Evolutionary conservation across 805 yeast species (phyloP).

Genomic region (Clavispora phyllophila): DNA sequence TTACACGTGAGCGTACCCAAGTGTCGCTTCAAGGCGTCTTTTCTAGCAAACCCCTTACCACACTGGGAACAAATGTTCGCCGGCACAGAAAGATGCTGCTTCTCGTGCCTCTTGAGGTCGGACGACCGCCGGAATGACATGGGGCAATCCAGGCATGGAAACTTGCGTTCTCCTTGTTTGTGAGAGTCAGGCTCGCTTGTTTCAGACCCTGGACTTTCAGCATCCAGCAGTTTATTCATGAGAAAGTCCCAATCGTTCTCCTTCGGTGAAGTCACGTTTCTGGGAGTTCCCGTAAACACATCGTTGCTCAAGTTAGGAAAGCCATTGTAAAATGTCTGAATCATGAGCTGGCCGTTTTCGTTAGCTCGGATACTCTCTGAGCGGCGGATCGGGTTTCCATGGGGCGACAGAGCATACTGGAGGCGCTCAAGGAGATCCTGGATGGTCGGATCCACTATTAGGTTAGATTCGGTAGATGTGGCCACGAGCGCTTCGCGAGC

Average conservation of each 20-base stretch:
- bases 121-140: conserved; percentile 62
- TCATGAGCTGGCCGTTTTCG: conserved; percentile 38
- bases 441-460: conserved; percentile 57
- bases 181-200: neutral
- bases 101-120: conserved; percentile 70
- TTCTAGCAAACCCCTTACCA: conserved; percentile 80
- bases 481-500: conserved; percentile 61
- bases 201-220: conserved; percentile 2
- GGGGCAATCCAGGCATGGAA: conserved; percentile 55
- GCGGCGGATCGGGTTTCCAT: conserved; percentile 44
- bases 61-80: conserved; percentile 74
- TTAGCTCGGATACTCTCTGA: conserved; percentile 30
- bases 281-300: conserved; percentile 21
- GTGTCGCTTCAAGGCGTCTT: conserved; percentile 77
- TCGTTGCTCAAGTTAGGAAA: conserved; percentile 43
- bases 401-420: conserved; percentile 56
- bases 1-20: conserved; percentile 70
- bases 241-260: conserved; percentile 35
- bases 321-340: conserved; percentile 35
- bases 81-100: conserved; percentile 65
- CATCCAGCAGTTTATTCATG: conserved; percentile 7
- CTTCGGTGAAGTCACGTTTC: conserved; percentile 2
- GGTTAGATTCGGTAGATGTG: conserved; percentile 37
- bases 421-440: conserved; percentile 52
- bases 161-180: conserved; percentile 29